Evolutionary conservation across 2,329 filamentous ascomycete species (phyloP), one percentile per base, ranked within the genome.

Genomic region (Ceratocystis colombiana): DNA sequence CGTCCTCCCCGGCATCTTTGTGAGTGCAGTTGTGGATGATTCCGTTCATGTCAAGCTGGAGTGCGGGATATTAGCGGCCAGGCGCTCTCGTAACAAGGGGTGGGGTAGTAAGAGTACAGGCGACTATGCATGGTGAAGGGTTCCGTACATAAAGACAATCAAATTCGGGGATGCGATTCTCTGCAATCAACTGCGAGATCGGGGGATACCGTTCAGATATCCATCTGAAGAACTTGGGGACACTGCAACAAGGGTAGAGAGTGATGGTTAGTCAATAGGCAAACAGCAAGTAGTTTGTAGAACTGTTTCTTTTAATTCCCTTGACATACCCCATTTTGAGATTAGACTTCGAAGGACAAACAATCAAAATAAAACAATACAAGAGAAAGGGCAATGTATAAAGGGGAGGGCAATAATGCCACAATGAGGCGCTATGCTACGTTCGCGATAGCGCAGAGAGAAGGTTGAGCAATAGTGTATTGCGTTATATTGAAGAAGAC

Each of bases 21-120:
- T 99, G 94, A 66, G 94, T 99, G 76, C 94, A 99, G 76, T 99
- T 99, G 77, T 99, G 93, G 73, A 99, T 99, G 75, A 99, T 99
- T 71, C 94, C 94, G 77, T 99, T 99, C 94, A 99, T 99, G 73
- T 95, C 90, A 71, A 95, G 81, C 85, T 88, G 74, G 30, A 65
- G 48, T 72, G 68, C 72, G 72, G 33, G 17, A 10, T n/a, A 37
- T 67, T 55, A 64, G 48, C 33, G 22, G n/a, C 12, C 41, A 33
- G 12, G 22, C 37, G 55, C 22, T 61, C 28, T 44, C 17, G 55
- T 7, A 15, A 20, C 8, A 15, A 50, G 30, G 12, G 33, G 17
- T 5, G 20, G 37, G 22, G 57, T 30, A 22, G 1, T 15, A 41
- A 63, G 25, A 69, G 46, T 63, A 48, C 15, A 59, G 62, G 61